Conservation (phyloP, 2,329 filamentous ascomycete species). For the Phaeosphaeriaceae sp. region DNA sequence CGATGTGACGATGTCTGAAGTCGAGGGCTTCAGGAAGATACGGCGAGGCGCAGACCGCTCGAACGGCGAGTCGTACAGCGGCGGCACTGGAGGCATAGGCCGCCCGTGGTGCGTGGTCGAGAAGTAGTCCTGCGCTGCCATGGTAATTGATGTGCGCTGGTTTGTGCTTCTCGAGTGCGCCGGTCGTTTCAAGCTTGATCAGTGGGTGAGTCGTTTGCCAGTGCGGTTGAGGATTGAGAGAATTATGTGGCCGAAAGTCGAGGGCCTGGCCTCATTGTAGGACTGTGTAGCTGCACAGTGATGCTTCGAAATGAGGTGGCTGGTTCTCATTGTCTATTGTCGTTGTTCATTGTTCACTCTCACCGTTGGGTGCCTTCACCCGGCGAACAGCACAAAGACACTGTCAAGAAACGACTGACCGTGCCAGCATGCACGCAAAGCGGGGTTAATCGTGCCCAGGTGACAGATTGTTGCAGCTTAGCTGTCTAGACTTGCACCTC, state of each 20-base stretch:
- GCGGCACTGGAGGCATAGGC: conserved; percentile 1
- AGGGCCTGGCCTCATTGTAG: conserved; percentile 4
- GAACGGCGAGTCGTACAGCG: neutral
- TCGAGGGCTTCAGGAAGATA: neutral
- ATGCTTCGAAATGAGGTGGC: conserved; percentile 13
- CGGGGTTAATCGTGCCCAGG: neutral
- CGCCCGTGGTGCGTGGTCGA: conserved; percentile 1
- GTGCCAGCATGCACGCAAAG: neutral
- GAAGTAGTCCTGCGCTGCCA: conserved; percentile 17
- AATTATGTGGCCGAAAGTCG: neutral
- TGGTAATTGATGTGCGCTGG: conserved; percentile 5
- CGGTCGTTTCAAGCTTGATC: neutral
- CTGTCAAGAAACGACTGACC: neutral
- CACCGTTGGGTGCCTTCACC: neutral
- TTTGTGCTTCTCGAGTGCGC: neutral
- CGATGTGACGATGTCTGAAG: neutral
- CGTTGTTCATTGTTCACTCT: conserved; percentile 6
- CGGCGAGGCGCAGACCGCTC: neutral
- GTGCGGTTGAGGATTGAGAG: neutral
- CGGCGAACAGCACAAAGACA: neutral
- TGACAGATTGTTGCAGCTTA: neutral
- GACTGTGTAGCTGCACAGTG: conserved; percentile 11
- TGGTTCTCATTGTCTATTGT: conserved; percentile 5
- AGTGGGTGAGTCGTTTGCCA: neutral
- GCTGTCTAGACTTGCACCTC: neutral